Conservation (phyloP, 495 filamentous ascomycete genomes). For the Physcia stellaris region DNA sequence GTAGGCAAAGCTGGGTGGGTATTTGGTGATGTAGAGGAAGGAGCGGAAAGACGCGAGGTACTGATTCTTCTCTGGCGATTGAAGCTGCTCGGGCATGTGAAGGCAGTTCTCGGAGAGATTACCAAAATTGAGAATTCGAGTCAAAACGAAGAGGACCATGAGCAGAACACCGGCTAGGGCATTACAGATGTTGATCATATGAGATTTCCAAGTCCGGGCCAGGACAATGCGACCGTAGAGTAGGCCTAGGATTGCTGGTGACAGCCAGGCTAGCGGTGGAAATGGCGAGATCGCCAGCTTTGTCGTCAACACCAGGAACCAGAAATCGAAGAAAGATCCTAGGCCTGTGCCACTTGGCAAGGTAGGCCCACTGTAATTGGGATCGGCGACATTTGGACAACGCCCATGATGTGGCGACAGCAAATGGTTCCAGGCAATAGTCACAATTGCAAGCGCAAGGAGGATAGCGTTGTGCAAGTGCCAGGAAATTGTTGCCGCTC, state of each 20-base stretch:
- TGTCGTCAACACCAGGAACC: conserved; percentile 14
- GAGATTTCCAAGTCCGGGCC: conserved; percentile 13
- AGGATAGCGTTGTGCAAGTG: conserved; percentile 18
- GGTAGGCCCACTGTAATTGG: conserved; percentile 6
- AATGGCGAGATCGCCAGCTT: conserved; percentile 16
- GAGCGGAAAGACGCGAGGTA: conserved; percentile 18
- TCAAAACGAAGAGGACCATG: conserved; percentile 1
- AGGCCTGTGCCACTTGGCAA: conserved; percentile 1
- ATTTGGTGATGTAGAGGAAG: conserved; percentile 26
- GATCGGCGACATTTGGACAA: neutral
- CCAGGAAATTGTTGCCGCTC: conserved; percentile 9
- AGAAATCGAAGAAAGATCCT: conserved; percentile 10
- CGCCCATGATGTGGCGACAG: conserved; percentile 18
- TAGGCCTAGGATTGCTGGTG: conserved; percentile 22
- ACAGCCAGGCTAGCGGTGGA: conserved; percentile 23
- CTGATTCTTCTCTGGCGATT: conserved; percentile 11
- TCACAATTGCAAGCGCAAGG: conserved; percentile 10
- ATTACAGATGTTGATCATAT: conserved; percentile 14
- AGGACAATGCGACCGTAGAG: conserved; percentile 23
- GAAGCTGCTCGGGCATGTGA: conserved; percentile 17
- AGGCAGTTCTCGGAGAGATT: conserved; percentile 24
- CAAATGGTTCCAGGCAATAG: conserved; percentile 25
- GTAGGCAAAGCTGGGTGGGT: conserved; percentile 24
- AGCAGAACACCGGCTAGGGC: conserved; percentile 8
- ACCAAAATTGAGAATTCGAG: conserved; percentile 16